These are phyloP conservation scores for Gaultheria prostrata DNA, from an alignment of 148 eudicot species.

Conservation along the genomic window DNA sequence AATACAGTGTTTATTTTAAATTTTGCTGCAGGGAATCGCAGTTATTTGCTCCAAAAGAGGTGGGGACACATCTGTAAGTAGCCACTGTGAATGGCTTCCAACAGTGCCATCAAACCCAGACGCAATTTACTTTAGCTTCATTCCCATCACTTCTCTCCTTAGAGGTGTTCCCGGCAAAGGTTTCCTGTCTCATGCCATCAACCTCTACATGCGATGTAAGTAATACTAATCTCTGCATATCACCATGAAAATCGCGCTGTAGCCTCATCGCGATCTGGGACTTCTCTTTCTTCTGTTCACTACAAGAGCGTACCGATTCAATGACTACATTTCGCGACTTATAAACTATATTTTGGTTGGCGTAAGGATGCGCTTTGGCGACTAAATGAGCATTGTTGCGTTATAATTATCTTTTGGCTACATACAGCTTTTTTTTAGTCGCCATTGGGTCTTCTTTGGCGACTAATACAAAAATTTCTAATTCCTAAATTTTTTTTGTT, in stretches of 20 bases:
- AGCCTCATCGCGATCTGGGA: neutral
- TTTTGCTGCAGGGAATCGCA: conserved; percentile 57
- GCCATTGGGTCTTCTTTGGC: too few relatives aligned
- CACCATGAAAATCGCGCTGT: neutral
- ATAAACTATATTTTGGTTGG: neutral
- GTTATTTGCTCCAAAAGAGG: conserved; percentile 74
- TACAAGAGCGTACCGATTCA: neutral
- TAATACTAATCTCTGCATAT: neutral
- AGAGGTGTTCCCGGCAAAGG: conserved; percentile 75
- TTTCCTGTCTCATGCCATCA: conserved; percentile 82
- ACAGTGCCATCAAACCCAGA: conserved; percentile 73
- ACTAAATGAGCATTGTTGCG: neutral
- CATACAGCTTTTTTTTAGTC: neutral
- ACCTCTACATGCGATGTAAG: conserved; percentile 83
- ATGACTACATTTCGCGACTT: neutral
- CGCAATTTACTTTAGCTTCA: conserved; percentile 63
- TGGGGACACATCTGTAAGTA: conserved; percentile 48
- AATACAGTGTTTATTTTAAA: neutral
- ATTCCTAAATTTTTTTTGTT: too few relatives aligned
- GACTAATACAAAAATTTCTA: too few relatives aligned
- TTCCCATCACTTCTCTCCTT: conserved; percentile 85
- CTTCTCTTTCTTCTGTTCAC: neutral
- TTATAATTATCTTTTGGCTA: neutral
- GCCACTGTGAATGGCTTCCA: conserved; percentile 74
- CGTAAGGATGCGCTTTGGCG: neutral